These are phyloP conservation scores for Aspergillus hancockii DNA, from an alignment of 495 filamentous ascomycete species.

Conservation along the genomic window DNA sequence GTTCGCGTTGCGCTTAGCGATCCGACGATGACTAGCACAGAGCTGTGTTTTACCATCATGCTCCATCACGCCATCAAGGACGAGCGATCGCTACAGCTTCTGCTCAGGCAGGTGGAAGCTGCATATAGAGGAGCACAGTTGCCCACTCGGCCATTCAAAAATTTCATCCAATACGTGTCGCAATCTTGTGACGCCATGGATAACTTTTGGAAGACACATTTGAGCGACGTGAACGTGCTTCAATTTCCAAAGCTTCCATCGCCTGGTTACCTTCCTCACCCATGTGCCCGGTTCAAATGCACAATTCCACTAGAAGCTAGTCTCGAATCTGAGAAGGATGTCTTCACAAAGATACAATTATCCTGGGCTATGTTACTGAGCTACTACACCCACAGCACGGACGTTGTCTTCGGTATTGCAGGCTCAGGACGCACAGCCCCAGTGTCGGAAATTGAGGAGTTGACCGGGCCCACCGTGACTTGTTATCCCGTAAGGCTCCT, in stretches of 20 bases:
- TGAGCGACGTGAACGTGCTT: slow-evolving; percentile 31
- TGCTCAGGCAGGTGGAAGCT: slow-evolving; percentile 15
- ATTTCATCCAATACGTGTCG: slow-evolving; percentile 26
- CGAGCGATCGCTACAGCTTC: slow-evolving; percentile 16
- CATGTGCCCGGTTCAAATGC: not conserved
- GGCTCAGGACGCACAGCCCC: slow-evolving; percentile 34
- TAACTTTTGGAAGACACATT: slow-evolving; percentile 29
- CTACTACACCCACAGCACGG: slow-evolving; percentile 25
- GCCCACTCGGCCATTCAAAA: slow-evolving; percentile 8
- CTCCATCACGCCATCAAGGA: slow-evolving; percentile 27
- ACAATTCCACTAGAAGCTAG: not conserved
- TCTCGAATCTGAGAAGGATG: not conserved
- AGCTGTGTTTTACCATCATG: slow-evolving; percentile 15
- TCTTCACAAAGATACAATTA: slow-evolving; percentile 23
- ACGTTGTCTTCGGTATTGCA: slow-evolving; percentile 36
- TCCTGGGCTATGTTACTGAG: slow-evolving; percentile 39
- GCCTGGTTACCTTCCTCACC: slow-evolving; percentile 38
- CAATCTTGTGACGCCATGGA: slow-evolving; percentile 10
- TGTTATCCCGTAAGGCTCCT: slow-evolving; percentile 48
- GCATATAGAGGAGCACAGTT: slow-evolving; percentile 1
- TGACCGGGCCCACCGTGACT: slow-evolving; percentile 41
- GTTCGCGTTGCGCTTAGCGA: slow-evolving; percentile 38
- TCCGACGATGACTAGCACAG: slow-evolving; percentile 10
- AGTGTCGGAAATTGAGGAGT: slow-evolving; percentile 29
- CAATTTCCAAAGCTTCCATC: slow-evolving; percentile 51